Conservation (phyloP, 106 monocot genomes). For the Hemerocallis citrina region DNA sequence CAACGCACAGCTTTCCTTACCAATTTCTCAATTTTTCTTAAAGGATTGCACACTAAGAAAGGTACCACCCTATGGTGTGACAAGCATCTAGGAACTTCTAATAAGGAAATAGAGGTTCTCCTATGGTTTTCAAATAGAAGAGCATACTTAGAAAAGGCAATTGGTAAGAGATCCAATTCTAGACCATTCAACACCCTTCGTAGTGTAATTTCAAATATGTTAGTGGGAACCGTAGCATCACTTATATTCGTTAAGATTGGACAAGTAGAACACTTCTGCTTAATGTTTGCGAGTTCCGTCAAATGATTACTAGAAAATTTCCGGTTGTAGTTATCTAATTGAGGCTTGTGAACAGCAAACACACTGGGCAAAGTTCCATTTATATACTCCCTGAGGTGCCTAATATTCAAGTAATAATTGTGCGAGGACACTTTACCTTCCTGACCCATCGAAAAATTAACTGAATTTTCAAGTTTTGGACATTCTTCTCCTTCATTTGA, state of each 20-base stretch:
- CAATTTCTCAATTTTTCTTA: constrained; percentile 27
- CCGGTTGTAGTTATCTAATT: neutral
- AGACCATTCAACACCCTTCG: constrained; percentile 37
- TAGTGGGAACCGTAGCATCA: constrained; percentile 46
- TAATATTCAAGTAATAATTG: constrained; percentile 27
- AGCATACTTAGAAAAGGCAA: constrained; percentile 57
- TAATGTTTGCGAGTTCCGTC: constrained; percentile 19
- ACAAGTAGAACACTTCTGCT: constrained; percentile 5
- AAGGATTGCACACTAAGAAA: constrained; percentile 45
- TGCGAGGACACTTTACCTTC: constrained; percentile 4
- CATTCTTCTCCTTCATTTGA: constrained; percentile 6
- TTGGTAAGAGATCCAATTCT: constrained; percentile 23
- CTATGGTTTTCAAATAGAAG: constrained; percentile 22
- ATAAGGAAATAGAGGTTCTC: constrained; percentile 22
- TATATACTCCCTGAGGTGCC: constrained; percentile 44
- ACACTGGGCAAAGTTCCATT: constrained; percentile 35
- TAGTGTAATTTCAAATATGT: constrained; percentile 63
- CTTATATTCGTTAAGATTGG: constrained; percentile 24
- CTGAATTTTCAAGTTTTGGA: constrained; percentile 1
- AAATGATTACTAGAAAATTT: constrained; percentile 17
- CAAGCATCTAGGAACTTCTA: constrained; percentile 39
- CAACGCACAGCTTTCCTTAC: constrained; percentile 8
- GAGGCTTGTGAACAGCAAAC: constrained; percentile 3
- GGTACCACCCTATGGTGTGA: constrained; percentile 16
- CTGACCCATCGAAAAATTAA: neutral